Evolutionary conservation across 257 asterid genomes (phyloP).

Genomic region (Schizonepeta tenuifolia): DNA sequence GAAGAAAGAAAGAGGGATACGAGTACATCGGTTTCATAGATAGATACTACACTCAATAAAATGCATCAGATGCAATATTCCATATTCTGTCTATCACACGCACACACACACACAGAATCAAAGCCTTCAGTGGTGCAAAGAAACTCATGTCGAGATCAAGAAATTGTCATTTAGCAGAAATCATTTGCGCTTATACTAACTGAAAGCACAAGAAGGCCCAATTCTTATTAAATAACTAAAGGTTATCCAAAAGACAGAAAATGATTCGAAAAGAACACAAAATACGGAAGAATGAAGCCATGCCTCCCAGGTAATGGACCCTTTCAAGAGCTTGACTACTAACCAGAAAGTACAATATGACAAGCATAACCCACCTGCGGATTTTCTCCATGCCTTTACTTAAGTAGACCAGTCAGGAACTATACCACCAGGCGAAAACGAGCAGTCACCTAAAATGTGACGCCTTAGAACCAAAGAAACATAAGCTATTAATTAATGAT

Average conservation of each 20-base stretch:
- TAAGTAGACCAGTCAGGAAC: background rate
- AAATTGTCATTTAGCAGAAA: background rate
- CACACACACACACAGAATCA: too few species aligned
- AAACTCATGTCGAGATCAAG: too few species aligned
- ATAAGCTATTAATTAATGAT: background rate
- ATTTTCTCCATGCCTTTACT: background rate
- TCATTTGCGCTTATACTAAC: background rate
- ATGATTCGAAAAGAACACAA: background rate
- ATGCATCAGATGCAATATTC: too few species aligned
- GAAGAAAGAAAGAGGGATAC: too few species aligned
- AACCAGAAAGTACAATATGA: background rate
- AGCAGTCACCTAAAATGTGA: background rate
- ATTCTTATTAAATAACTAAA: background rate
- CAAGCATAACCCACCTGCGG: slow-evolving; percentile 12
- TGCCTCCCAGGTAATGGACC: background rate
- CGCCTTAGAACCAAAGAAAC: background rate
- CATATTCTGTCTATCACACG: too few species aligned
- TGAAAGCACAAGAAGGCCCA: background rate
- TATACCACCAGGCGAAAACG: background rate
- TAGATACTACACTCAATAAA: too few species aligned
- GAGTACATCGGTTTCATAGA: too few species aligned
- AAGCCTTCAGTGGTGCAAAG: too few species aligned
- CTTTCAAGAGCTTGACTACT: background rate
- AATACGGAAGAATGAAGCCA: background rate
- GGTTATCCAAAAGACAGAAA: background rate